Base-by-base conservation (phyloP, 2,329 filamentous ascomycete species). In the Mycosphaerella arachidis region DNA sequence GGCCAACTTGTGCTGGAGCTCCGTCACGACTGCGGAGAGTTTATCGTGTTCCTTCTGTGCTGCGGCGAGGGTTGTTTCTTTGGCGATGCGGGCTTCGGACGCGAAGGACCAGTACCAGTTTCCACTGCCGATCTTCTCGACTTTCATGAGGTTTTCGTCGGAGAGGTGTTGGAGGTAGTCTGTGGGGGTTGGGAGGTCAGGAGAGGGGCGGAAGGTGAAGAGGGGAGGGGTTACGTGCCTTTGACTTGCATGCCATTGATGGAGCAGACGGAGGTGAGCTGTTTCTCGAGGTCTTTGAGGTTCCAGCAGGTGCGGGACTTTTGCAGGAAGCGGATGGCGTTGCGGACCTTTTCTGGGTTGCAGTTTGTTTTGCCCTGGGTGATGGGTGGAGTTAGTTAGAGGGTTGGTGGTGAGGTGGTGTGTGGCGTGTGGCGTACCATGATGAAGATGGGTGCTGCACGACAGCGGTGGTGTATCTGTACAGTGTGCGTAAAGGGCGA, bases 31-130 rank as follows among this genome's bases (percentile, higher is more conserved):
- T 7, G 67, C 67, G 48, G 62, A 64, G 29, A 73, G 72, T 63
- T 77, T 79, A 55, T 71, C 69, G 55, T 72, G 68, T 29, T 77
- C 75, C 16, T 72, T 69, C 37, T 72, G 71, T 0, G 74, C 74
- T 29, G 73, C 73, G 3, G 68, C 70, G 29, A 79, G 69, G 7
- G 69, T 68, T 46, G 61, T 64, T 59, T 82, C 75, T 58, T 75
- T 76, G 18, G 73, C 71, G 52, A 79, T 80, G 69, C 77, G 81
- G 68, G 83, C 83, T 56, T 87, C 84, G 30, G 80, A 84, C 18
- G 74, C 77, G 70, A 88, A 89, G 63, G 80, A 82, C 86, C 86
- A 89, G 74, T 88, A 89, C 86, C 86, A 89, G 71, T 89, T 89
- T 30, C 85, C 86, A 63, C 80, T 86, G 48, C 86, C 86, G 67